Evolutionary conservation across 192 early-diverging fungal species (phyloP).

Genomic region (Backusella sp.): DNA sequence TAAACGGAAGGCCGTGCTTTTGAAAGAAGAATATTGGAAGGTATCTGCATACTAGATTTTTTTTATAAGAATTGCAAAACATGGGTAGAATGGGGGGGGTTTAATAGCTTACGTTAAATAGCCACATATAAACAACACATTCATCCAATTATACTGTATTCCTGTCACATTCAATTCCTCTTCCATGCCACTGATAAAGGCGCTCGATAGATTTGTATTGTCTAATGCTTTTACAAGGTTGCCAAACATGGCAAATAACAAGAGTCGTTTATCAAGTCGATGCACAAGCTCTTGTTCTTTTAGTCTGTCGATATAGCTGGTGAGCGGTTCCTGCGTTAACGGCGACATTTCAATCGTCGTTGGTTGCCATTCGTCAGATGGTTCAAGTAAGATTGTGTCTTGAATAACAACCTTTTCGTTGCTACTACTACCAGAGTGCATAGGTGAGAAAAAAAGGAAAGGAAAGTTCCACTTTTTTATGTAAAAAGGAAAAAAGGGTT

Average conservation of each 20-base stretch:
- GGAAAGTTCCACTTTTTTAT: not conserved
- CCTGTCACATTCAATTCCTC: slow-evolving; percentile 36
- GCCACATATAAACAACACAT: slow-evolving; percentile 29
- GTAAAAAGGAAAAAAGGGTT: not conserved
- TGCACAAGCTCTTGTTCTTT: slow-evolving; percentile 26
- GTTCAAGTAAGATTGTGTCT: not conserved
- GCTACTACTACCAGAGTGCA: not conserved
- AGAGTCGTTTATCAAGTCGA: slow-evolving; percentile 29
- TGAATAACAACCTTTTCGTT: not conserved
- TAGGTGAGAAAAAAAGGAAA: not conserved
- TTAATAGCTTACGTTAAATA: slow-evolving; percentile 26
- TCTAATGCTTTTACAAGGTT: slow-evolving; percentile 39
- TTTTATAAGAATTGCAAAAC: not conserved
- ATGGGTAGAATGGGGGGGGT: not conserved
- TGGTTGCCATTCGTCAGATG: not conserved
- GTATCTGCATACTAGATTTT: slow-evolving; percentile 28
- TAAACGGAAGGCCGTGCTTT: slow-evolving; percentile 31
- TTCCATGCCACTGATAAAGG: slow-evolving; percentile 43
- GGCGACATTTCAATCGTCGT: not conserved
- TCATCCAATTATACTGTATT: slow-evolving; percentile 42
- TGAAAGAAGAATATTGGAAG: slow-evolving; percentile 37
- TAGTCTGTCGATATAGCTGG: not conserved
- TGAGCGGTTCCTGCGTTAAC: not conserved
- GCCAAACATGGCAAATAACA: slow-evolving; percentile 43
- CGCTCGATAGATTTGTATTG: slow-evolving; percentile 34